Evolutionary conservation across 2,329 filamentous ascomycete species (phyloP).

Genomic region (Acrocalymma vagum): DNA sequence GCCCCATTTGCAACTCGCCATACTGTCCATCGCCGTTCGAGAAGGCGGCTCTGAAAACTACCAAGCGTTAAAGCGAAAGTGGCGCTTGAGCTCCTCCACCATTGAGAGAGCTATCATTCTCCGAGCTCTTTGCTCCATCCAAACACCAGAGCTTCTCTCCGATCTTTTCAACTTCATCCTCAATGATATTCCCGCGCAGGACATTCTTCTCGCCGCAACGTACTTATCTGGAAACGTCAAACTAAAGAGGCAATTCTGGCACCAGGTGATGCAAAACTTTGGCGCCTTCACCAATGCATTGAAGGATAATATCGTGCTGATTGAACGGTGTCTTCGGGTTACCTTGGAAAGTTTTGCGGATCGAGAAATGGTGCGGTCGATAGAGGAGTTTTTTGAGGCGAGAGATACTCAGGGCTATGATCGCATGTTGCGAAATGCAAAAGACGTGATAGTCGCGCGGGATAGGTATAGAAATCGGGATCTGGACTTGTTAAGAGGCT

Average conservation of each 20-base stretch:
- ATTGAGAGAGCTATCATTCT: conserved; percentile 89
- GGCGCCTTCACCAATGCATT: conserved; percentile 73
- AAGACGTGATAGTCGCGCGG: too few relatives aligned
- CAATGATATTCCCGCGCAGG: conserved; percentile 80
- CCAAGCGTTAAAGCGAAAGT: conserved; percentile 82
- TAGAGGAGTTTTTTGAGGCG: conserved; percentile 79
- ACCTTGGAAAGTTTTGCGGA: conserved; percentile 80
- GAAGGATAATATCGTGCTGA: conserved; percentile 79
- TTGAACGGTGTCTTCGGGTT: conserved; percentile 84
- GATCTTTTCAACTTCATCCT: conserved; percentile 76
- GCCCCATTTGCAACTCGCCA: too few relatives aligned
- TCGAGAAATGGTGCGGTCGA: conserved; percentile 73
- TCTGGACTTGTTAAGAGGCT: too few relatives aligned
- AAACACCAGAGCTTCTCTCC: conserved; percentile 71
- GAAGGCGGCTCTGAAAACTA: conserved; percentile 72
- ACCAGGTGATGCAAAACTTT: conserved; percentile 85
- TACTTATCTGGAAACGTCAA: conserved; percentile 75
- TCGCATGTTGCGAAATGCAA: too few relatives aligned
- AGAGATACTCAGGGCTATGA: conserved; percentile 87
- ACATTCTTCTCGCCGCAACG: conserved; percentile 80
- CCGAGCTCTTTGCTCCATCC: conserved; percentile 75
- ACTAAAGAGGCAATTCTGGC: conserved; percentile 79
- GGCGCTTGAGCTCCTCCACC: conserved; percentile 78
- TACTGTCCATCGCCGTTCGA: too few relatives aligned
- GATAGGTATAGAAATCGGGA: too few relatives aligned